Evolutionary conservation across 2,329 filamentous ascomycete species (phyloP).

Genomic region (Trichocomaceae sp.): DNA sequence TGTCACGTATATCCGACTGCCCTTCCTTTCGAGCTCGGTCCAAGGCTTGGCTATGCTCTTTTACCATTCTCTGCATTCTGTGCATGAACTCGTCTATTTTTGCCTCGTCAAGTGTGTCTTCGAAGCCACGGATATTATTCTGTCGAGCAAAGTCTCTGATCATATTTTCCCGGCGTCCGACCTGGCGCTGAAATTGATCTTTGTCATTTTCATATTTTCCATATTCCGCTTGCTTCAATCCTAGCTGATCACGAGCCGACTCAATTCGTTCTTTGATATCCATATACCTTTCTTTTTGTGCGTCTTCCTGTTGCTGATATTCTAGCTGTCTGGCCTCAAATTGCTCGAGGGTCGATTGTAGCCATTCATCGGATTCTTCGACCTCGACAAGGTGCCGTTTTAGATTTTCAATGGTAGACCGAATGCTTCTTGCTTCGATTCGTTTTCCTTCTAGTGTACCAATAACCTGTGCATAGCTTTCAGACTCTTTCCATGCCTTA

Average conservation of each 20-base stretch:
- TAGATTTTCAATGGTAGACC: conserved; percentile 64
- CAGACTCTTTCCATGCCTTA: conserved; percentile 65
- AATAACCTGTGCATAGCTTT: conserved; percentile 67
- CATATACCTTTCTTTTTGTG: conserved; percentile 58
- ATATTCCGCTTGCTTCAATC: conserved; percentile 38
- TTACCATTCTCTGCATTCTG: conserved; percentile 64
- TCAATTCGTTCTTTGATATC: conserved; percentile 53
- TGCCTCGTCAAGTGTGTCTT: conserved; percentile 66
- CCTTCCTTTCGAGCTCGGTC: conserved; percentile 69
- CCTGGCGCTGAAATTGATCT: conserved; percentile 74
- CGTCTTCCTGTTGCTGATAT: conserved; percentile 57
- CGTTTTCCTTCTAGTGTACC: conserved; percentile 69
- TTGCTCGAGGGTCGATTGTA: conserved; percentile 64
- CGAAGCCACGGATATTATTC: conserved; percentile 78
- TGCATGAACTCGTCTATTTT: conserved; percentile 72
- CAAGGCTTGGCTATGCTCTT: conserved; percentile 71
- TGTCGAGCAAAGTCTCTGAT: conserved; percentile 69
- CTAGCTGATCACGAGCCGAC: conserved; percentile 36
- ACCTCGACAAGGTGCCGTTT: conserved; percentile 68
- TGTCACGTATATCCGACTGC: conserved; percentile 64
- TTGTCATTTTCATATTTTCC: conserved; percentile 82
- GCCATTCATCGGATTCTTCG: conserved; percentile 67
- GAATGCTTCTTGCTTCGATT: conserved; percentile 63
- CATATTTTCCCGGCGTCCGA: conserved; percentile 63
- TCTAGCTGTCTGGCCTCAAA: conserved; percentile 69